Percentiles rank a stretch among this genome's conserved stretches.
phyloP scores from a whole-genome alignment of 306 rosid genomes.

The Albizia julibrissin region DNA sequence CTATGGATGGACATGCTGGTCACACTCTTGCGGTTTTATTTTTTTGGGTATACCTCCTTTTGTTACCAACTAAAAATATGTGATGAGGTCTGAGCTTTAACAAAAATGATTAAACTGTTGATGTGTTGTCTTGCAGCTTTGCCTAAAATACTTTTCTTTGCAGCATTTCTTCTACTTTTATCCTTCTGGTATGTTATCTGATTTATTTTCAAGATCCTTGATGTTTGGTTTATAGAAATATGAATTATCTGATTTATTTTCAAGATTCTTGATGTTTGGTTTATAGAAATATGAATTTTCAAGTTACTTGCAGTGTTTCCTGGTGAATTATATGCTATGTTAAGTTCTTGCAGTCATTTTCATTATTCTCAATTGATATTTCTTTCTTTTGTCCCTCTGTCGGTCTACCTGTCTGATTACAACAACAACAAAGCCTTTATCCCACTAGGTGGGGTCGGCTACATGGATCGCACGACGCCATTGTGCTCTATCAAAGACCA shows the following conservation, averaged over 20 bases:
- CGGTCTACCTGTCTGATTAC: slow-evolving; percentile 10
- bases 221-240: slow-evolving; percentile 2
- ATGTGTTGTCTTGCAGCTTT: slow-evolving; percentile 76
- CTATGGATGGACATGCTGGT: slow-evolving; percentile 86
- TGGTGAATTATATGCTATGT: slow-evolving; percentile 7
- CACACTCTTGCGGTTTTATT: slow-evolving; percentile 79
- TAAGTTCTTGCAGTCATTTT: slow-evolving; percentile 17
- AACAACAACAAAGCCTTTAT: too few relatives aligned
- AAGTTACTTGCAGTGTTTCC: slow-evolving; percentile 16
- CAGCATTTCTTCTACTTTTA: slow-evolving; percentile 94
- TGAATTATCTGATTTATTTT: slow-evolving; percentile 34
- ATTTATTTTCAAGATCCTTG: slow-evolving; percentile 31
- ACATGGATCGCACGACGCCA: too few relatives aligned
- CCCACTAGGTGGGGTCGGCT: too few relatives aligned
- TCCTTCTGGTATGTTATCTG: slow-evolving; percentile 87
- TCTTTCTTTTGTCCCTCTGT: slow-evolving; percentile 12
- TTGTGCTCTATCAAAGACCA: too few relatives aligned
- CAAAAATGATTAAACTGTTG: slow-evolving; percentile 40
- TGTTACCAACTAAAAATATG: slow-evolving; percentile 21
- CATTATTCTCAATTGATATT: background rate
- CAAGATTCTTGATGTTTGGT: slow-evolving; percentile 25
- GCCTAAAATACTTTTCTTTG: slow-evolving; percentile 84
- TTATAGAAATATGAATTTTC: background rate
- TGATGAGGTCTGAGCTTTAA: slow-evolving; percentile 12
- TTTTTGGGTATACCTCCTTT: slow-evolving; percentile 74